phyloP scores from a whole-genome alignment of 306 rosid genomes.

The Neltuma alba region DNA sequence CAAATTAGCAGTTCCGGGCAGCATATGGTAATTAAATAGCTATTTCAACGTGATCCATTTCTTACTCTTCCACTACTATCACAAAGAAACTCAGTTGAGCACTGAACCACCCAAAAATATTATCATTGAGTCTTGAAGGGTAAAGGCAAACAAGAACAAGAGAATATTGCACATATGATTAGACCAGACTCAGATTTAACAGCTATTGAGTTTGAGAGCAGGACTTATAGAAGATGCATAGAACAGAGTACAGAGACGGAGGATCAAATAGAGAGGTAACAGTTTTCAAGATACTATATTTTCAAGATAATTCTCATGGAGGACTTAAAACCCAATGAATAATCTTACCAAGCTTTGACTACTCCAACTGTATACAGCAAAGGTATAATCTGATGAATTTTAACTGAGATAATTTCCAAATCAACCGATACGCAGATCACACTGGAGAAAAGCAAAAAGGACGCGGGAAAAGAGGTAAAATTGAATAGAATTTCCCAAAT shows the following conservation, averaged over 20 bases:
- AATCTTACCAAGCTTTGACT: not conserved
- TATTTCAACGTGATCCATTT: conserved; percentile 3
- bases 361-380: not conserved
- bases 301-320: not conserved
- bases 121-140: not conserved
- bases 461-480: not conserved
- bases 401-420: not conserved
- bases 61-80: not conserved
- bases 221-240: not conserved
- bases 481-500: not conserved
- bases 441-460: not conserved
- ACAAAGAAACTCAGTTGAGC: conserved; percentile 19
- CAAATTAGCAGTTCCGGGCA: not conserved
- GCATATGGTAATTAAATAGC: not conserved
- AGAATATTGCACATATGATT: not conserved
- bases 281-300: not conserved
- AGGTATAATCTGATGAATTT: not conserved
- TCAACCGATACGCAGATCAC: not conserved
- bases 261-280: not conserved
- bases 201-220: not conserved
- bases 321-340: not conserved
- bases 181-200: not conserved
- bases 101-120: conserved; percentile 8
- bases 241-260: not conserved
- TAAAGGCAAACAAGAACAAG: not conserved